Evolutionary conservation across 768 basidiomycete genomes (phyloP).

Genomic region (Grammothele lineata): DNA sequence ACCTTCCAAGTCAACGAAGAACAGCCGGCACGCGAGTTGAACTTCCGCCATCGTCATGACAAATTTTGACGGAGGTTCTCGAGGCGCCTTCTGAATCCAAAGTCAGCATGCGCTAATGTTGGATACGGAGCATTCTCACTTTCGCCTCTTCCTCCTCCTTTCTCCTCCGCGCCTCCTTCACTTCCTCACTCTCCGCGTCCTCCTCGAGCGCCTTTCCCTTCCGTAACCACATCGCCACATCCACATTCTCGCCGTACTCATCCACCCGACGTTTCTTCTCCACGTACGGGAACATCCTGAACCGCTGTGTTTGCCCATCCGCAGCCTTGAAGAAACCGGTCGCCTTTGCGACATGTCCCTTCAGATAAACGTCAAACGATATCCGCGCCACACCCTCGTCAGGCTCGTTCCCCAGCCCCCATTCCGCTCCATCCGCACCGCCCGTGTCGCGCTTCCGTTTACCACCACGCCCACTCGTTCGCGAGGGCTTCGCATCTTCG

Average conservation of each 20-base stretch:
- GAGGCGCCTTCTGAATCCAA: slow-evolving; percentile 55
- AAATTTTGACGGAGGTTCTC: slow-evolving; percentile 91
- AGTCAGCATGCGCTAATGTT: slow-evolving; percentile 7
- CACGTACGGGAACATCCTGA: slow-evolving; percentile 96
- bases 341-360: slow-evolving; percentile 88
- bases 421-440: slow-evolving; percentile 50
- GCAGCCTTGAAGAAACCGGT: slow-evolving; percentile 84
- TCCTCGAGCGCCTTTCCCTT: slow-evolving; percentile 90
- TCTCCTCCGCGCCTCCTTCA: slow-evolving; percentile 63
- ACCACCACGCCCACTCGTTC: slow-evolving; percentile 13
- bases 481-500: slow-evolving; percentile 26
- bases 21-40: slow-evolving; percentile 78
- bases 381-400: slow-evolving; percentile 74
- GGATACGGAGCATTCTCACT: slow-evolving; percentile 38
- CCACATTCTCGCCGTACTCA: slow-evolving; percentile 92
- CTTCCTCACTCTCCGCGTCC: slow-evolving; percentile 79
- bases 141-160: slow-evolving; percentile 80
- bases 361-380: slow-evolving; percentile 95
- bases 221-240: slow-evolving; percentile 93
- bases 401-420: slow-evolving; percentile 55
- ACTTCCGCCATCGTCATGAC: slow-evolving; percentile 72
- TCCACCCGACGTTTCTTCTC: slow-evolving; percentile 92
- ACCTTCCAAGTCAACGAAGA: slow-evolving; percentile 96
- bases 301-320: slow-evolving; percentile 69
- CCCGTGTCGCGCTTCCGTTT: slow-evolving; percentile 45